Evolutionary conservation across 371 early-diverging fungal genomes (phyloP).

Genomic region (Chytridiales sp.): DNA sequence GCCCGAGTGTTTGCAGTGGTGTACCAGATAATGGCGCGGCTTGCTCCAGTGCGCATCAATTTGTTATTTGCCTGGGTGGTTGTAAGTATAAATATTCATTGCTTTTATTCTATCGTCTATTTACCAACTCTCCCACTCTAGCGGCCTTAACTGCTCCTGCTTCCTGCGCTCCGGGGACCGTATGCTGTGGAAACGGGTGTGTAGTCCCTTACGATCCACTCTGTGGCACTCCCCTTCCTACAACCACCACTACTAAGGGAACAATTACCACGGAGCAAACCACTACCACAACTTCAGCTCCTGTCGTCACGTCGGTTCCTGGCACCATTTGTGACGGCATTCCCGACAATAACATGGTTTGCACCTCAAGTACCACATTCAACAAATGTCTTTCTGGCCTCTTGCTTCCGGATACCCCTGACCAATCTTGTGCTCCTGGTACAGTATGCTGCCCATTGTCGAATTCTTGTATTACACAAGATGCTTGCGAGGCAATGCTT

Average conservation of each 20-base stretch:
- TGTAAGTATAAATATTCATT: neutral
- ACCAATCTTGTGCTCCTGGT: conserved; percentile 17
- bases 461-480: neutral
- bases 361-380: conserved; percentile 22
- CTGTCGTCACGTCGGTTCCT: neutral
- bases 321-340: conserved; percentile 7
- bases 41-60: neutral
- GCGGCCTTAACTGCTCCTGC: neutral
- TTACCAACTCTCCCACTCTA: no score
- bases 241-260: no score
- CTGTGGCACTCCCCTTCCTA: conserved; percentile 4
- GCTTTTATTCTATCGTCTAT: no score
- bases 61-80: conserved; percentile 13
- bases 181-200: conserved; percentile 28
- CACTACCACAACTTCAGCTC: neutral
- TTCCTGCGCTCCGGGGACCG: conserved; percentile 21
- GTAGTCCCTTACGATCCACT: conserved; percentile 8
- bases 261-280: neutral
- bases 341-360: conserved; percentile 24
- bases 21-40: neutral
- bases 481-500: neutral
- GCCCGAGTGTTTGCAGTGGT: conserved; percentile 16
- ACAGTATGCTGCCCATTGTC: conserved; percentile 13
- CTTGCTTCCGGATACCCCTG: neutral
- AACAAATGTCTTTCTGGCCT: conserved; percentile 24